phyloP scores from a whole-genome alignment of 768 basidiomycete genomes.

The Suillus sp. region DNA sequence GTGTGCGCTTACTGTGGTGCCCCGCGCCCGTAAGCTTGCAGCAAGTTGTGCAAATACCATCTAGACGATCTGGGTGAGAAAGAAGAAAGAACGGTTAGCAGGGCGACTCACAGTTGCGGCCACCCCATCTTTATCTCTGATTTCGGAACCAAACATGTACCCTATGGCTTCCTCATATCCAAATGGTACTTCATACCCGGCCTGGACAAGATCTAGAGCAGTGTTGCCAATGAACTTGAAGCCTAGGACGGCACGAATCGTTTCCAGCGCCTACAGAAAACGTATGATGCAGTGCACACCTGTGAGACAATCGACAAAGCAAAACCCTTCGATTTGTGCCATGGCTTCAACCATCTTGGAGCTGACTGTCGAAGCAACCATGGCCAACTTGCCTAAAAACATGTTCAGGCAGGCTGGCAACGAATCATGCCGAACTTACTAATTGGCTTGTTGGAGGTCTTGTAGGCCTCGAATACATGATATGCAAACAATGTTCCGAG shows the following conservation, averaged over 20 bases:
- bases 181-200: slow-evolving; percentile 75
- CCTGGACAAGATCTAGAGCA: slow-evolving; percentile 59
- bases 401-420: slow-evolving; percentile 46
- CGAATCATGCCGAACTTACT: slow-evolving; percentile 38
- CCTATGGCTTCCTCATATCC: slow-evolving; percentile 94
- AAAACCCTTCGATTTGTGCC: slow-evolving; percentile 76
- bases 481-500: slow-evolving; percentile 63
- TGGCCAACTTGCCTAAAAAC: slow-evolving; percentile 64
- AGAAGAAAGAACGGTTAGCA: neutral
- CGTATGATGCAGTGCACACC: slow-evolving; percentile 42
- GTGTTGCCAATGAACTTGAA: slow-evolving; percentile 93
- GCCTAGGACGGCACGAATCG: slow-evolving; percentile 42
- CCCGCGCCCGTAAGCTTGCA: slow-evolving; percentile 47
- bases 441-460: slow-evolving; percentile 45
- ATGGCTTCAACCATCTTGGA: slow-evolving; percentile 87
- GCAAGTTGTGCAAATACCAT: slow-evolving; percentile 71
- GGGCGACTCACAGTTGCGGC: slow-evolving; percentile 62
- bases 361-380: slow-evolving; percentile 89
- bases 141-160: slow-evolving; percentile 79
- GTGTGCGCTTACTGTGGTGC: slow-evolving; percentile 56
- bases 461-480: slow-evolving; percentile 46
- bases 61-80: slow-evolving; percentile 36
- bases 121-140: slow-evolving; percentile 89
- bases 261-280: neutral
- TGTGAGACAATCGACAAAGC: slow-evolving; percentile 83